Percentiles rank a stretch among this genome's conserved stretches.
These are phyloP conservation scores for Prunella vulgaris DNA, from an alignment of 257 asterid species.

Conservation along the genomic window DNA sequence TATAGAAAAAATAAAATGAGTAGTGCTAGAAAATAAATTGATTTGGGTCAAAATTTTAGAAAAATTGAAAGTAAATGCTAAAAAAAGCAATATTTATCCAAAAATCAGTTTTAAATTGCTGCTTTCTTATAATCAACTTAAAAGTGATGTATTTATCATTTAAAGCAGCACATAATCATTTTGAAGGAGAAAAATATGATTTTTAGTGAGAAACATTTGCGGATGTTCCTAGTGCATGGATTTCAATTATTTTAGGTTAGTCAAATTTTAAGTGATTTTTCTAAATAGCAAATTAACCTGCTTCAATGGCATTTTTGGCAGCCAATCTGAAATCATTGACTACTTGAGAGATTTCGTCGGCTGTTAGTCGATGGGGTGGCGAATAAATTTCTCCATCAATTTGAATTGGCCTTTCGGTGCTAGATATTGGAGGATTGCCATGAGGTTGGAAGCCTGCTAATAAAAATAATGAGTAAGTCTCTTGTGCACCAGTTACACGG, in stretches of 20 bases:
- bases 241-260: not conserved
- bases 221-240: not conserved
- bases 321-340: slow-evolving; percentile 27
- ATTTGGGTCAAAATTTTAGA: too few relatives aligned
- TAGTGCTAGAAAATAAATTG: too few relatives aligned
- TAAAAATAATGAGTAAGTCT: too few relatives aligned
- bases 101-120: not conserved
- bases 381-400: slow-evolving; percentile 7
- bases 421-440: slow-evolving; percentile 39
- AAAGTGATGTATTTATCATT: not conserved
- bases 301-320: slow-evolving; percentile 28
- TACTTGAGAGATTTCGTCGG: slow-evolving; percentile 17
- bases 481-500: too few relatives aligned
- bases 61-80: too few relatives aligned
- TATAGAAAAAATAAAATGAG: too few relatives aligned
- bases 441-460: slow-evolving; percentile 35
- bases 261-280: not conserved
- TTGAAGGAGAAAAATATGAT: too few relatives aligned
- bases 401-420: slow-evolving; percentile 29
- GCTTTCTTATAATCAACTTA: not conserved
- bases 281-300: slow-evolving; percentile 24
- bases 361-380: slow-evolving; percentile 6
- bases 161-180: not conserved
- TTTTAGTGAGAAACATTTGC: not conserved
- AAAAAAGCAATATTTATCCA: not conserved